phyloP scores from a whole-genome alignment of 495 filamentous ascomycete genomes.

The Aspergillus mulundensis region DNA sequence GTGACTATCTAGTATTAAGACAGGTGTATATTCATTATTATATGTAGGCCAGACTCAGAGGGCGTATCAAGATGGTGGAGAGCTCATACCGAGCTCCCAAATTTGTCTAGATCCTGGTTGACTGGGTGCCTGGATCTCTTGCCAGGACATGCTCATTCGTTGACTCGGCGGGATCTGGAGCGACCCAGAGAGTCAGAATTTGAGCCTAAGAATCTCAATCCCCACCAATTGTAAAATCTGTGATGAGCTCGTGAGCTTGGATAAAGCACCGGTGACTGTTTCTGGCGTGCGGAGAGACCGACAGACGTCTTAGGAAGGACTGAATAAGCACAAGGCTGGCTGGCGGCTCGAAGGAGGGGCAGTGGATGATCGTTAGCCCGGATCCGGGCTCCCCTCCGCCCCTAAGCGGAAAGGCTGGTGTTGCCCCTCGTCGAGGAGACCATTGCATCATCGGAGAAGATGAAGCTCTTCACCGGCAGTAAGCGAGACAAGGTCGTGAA shows the following conservation, averaged over 20 bases:
- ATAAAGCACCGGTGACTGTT: slow-evolving; percentile 22
- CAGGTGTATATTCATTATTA: too few species aligned
- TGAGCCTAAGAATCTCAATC: neutral
- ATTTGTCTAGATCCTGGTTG: neutral
- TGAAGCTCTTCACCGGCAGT: slow-evolving; percentile 1
- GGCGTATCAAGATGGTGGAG: neutral
- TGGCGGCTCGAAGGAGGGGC: slow-evolving; percentile 8
- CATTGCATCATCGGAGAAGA: slow-evolving; percentile 15
- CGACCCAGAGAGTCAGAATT: neutral
- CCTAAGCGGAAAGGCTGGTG: slow-evolving; percentile 18
- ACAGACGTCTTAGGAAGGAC: neutral
- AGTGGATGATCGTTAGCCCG: slow-evolving; percentile 17
- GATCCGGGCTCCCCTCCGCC: neutral
- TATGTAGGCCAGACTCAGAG: too few species aligned
- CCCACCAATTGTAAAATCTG: slow-evolving; percentile 15
- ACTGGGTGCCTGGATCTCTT: neutral
- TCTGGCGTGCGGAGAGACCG: slow-evolving; percentile 14
- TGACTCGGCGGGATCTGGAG: neutral
- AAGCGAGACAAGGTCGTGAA: slow-evolving; percentile 5
- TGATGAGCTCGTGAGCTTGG: slow-evolving; percentile 18
- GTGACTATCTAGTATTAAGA: too few species aligned
- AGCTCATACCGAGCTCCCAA: neutral
- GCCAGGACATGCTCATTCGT: neutral
- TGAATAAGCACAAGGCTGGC: slow-evolving; percentile 4
- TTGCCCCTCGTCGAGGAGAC: slow-evolving; percentile 14